These are phyloP conservation scores for Xylaria polymorpha DNA, from an alignment of 2,329 filamentous ascomycete genomes.

Conservation along the genomic window DNA sequence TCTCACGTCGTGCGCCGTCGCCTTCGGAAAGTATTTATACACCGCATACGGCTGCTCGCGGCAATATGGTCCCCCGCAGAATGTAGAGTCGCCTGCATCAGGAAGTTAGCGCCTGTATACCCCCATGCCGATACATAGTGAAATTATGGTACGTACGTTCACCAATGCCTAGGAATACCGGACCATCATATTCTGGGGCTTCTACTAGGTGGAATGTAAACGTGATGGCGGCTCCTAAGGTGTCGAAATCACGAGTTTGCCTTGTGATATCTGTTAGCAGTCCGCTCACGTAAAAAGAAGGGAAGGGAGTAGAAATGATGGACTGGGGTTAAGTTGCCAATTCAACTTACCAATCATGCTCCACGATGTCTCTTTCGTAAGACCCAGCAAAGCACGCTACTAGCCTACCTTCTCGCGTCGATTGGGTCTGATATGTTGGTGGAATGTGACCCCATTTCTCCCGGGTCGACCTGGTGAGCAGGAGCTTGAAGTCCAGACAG, in stretches of 20 bases:
- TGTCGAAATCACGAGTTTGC: conserved; percentile 38
- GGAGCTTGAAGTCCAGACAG: conserved; percentile 37
- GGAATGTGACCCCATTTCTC: conserved; percentile 36
- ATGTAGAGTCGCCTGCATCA: conserved; percentile 35
- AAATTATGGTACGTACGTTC: conserved; percentile 15
- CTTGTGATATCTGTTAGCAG: background rate
- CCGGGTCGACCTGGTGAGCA: conserved; percentile 32
- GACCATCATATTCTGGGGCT: conserved; percentile 34
- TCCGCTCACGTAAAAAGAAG: background rate
- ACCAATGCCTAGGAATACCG: conserved; percentile 40
- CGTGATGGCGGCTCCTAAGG: conserved; percentile 39
- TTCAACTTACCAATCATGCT: conserved; percentile 33
- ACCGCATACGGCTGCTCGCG: conserved; percentile 35
- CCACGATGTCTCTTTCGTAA: conserved; percentile 31
- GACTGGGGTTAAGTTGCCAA: background rate
- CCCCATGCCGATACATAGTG: background rate
- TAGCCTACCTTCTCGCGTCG: conserved; percentile 32
- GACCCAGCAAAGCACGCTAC: conserved; percentile 39
- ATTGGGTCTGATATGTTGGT: conserved; percentile 37
- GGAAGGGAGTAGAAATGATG: background rate
- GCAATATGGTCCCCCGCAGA: conserved; percentile 33
- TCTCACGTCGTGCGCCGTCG: conserved; percentile 33
- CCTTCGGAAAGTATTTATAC: conserved; percentile 34
- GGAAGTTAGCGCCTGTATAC: background rate
- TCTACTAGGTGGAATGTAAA: conserved; percentile 39